Evolutionary conservation across 2,329 filamentous ascomycete genomes (phyloP), one percentile per base, ranked within the genome.

Genomic region (Colletotrichum acutatum): DNA sequence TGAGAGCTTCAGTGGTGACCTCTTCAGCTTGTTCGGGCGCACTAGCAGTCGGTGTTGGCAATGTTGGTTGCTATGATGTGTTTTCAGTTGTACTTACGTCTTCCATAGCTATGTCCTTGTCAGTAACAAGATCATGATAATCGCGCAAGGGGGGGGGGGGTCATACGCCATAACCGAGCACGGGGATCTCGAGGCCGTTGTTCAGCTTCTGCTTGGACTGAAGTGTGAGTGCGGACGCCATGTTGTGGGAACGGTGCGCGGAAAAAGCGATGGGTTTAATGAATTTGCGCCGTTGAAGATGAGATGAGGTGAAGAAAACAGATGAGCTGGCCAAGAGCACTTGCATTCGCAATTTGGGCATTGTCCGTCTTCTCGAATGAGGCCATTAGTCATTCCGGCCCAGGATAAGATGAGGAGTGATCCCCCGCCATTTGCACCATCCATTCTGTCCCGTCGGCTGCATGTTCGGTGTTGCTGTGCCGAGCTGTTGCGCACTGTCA

Each of bases 81-180:
- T 12, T 59, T 42, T 3, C 62, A 22, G 19, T 12, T 28, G 6
- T 5, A 75, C 83, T 83, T 76, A 89, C 88, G 84, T 87, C 81
- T 89, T 84, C 78, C 87, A 89, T 71, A 89, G 84, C 87, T 90
- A 75, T 3, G 32, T 7, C 52, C 4, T 2, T 24, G 37, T 71
- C 24, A 68, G 62, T 34, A 59, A 74, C 26, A 69, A 76, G 30
- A 58, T 24, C 42, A 24, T 14, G 26, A 61, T 75, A 32, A 76
- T 32, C 46, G 49, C 61, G 53, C 71, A 71, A 60, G 16, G 30
- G 26, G 12, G 19, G 12, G 19, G 19, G 16, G 32, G 26, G 26
- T 82, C 87, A 76, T 82, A 90, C 88, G 64, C 88, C 88, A 73
- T 86, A 90, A 58, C 88, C 88, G 24, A 90, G 79, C 9, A 82